These are phyloP conservation scores for Verticillium isaacii DNA, from an alignment of 2,329 filamentous ascomycete species.

Conservation along the genomic window DNA sequence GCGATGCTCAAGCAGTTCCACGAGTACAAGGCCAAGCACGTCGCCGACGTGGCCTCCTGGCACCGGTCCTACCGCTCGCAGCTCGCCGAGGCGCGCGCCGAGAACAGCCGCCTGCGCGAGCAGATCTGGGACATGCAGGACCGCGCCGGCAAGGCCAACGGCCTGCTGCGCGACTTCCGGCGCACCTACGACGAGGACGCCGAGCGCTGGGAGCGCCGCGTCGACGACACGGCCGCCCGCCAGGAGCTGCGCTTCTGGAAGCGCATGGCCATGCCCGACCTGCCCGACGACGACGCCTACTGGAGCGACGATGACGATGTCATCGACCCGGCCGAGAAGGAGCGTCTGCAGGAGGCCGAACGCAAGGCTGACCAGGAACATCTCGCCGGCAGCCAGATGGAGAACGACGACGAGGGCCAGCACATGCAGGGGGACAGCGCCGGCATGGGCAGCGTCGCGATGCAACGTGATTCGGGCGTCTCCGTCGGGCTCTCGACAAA, in stretches of 20 bases:
- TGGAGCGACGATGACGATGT: slow-evolving; percentile 60
- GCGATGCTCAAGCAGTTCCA: slow-evolving; percentile 60
- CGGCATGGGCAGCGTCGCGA: slow-evolving; percentile 35
- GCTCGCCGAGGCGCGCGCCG: slow-evolving; percentile 59
- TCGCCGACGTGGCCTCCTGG: slow-evolving; percentile 58
- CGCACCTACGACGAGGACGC: slow-evolving; percentile 52
- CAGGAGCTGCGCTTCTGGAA: slow-evolving; percentile 65
- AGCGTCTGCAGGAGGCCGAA: slow-evolving; percentile 46
- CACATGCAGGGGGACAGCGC: slow-evolving; percentile 8
- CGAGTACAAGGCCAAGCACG: slow-evolving; percentile 60
- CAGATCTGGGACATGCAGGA: slow-evolving; percentile 65
- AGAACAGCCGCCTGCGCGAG: slow-evolving; percentile 58
- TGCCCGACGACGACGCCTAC: slow-evolving; percentile 54
- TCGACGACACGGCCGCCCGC: slow-evolving; percentile 46
- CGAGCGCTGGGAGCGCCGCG: slow-evolving; percentile 45
- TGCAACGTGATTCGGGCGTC: slow-evolving; percentile 30
- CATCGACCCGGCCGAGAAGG: slow-evolving; percentile 56
- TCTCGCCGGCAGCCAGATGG: slow-evolving; percentile 25
- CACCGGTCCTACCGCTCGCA: slow-evolving; percentile 62
- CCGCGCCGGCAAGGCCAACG: slow-evolving; percentile 54
- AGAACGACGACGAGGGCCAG: slow-evolving; percentile 26
- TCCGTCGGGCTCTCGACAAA: slow-evolving; percentile 23
- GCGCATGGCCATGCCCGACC: slow-evolving; percentile 57
- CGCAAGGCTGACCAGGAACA: slow-evolving; percentile 35
- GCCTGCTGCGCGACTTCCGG: slow-evolving; percentile 52